Base-by-base conservation (phyloP, 2,329 filamentous ascomycete genomes). In the Cercospora sp. region DNA sequence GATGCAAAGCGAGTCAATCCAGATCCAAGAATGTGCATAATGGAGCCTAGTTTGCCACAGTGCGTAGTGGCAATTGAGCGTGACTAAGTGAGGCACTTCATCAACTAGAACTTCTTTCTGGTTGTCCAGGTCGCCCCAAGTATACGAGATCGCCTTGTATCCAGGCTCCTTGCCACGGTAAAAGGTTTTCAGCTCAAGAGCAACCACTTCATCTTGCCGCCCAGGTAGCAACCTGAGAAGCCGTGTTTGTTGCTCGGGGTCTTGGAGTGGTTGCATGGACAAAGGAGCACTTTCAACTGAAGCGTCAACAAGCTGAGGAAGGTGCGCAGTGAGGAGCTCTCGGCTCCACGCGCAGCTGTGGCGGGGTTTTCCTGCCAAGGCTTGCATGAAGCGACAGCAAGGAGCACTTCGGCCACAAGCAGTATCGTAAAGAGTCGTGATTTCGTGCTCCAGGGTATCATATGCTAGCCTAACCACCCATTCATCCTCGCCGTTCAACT, bases 401-500 rank as follows among this genome's bases (percentile, higher is more conserved):
- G 8, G 45, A 51, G 45, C 18, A 24, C 7, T 2, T 51, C 45
- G 3, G n/a, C 45, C 21, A 18, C 10, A 5, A 16, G n/a, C 18
- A 12, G 8, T 24, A 8, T 61, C 8, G 18, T 45, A 28, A 30
- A 43, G 59, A 21, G 59, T 49, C 34, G 32, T 61, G 58, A 34
- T 61, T 58, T 34, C 53, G n/a, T 58, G 13, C 16, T 13, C 28
- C 51, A 64, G 62, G 62, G 62, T 64, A 58, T 59, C 62, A 45
- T 58, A 58, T 64, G 62, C 62, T 57, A 64, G 16, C 6, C 26
- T 34, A 55, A n/a, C 8, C 55, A 32, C 60, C 30, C 55, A 18
- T 32, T 43, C 16, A 16, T 26, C 62, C 37, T n/a, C 34, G 18
- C 3, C 24, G 30, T 58, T 49, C 51, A 58, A 53, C 32, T 32